Evolutionary conservation across 306 rosid genomes (phyloP).

Genomic region (Dryas alaskensis): DNA sequence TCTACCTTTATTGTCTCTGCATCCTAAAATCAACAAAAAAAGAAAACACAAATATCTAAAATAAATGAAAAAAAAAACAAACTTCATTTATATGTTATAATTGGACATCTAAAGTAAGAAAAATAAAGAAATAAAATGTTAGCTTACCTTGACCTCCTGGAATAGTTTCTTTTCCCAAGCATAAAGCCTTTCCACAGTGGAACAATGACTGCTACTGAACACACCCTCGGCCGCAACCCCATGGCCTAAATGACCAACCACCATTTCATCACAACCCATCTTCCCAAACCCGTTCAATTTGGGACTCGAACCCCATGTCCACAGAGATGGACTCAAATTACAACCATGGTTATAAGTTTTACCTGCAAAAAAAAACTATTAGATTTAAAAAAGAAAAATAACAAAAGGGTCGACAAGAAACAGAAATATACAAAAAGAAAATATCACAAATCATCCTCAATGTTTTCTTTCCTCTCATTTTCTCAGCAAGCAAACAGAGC

Average conservation of each 20-base stretch:
- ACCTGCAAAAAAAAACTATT: constrained; percentile 36
- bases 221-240: constrained; percentile 36
- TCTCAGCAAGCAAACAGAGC: not conserved
- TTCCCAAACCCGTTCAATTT: constrained; percentile 55
- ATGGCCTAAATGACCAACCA: constrained; percentile 29
- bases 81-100: not conserved
- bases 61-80: not conserved
- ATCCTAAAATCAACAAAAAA: constrained; percentile 39
- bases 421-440: no score
- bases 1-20: constrained; percentile 69
- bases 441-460: no score
- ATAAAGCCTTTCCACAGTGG: constrained; percentile 81
- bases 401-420: no score
- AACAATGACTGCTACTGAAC: constrained; percentile 59
- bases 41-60: not conserved
- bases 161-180: constrained; percentile 92
- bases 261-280: constrained; percentile 38
- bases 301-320: constrained; percentile 72
- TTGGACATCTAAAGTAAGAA: constrained; percentile 4
- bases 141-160: constrained; percentile 81
- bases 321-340: constrained; percentile 59
- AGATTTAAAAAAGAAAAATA: not conserved
- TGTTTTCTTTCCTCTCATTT: not conserved
- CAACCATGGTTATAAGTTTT: constrained; percentile 68
- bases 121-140: not conserved